phyloP scores from a whole-genome alignment of 106 monocot species.

The Platanthera guangdongensis region DNA sequence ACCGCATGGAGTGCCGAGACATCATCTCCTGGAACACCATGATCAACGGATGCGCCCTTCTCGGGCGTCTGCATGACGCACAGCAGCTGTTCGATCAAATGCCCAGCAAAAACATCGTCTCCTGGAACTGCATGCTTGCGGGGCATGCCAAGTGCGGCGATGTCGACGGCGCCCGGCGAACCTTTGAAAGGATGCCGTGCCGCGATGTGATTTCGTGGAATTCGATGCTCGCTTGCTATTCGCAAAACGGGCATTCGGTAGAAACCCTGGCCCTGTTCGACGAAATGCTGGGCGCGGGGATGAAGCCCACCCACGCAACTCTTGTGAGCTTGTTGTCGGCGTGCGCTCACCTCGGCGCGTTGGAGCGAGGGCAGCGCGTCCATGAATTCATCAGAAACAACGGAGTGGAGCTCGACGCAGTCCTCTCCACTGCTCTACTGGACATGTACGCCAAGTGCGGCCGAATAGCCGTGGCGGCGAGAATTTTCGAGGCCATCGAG shows the following conservation, averaged over 20 bases:
- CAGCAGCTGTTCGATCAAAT: constrained; percentile 34
- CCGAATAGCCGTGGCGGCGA: constrained; percentile 7
- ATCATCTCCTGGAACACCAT: constrained; percentile 46
- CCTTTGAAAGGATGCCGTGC: constrained; percentile 34
- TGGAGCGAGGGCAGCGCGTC: constrained; percentile 19
- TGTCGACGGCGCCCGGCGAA: constrained; percentile 26
- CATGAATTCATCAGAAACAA: constrained; percentile 10
- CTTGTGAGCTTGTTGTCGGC: constrained; percentile 19
- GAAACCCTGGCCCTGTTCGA: constrained; percentile 15
- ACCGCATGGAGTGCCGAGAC: constrained; percentile 29
- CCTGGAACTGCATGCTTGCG: constrained; percentile 53
- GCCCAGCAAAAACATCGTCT: constrained; percentile 10
- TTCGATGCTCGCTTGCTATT: constrained; percentile 20
- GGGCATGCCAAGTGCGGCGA: constrained; percentile 43
- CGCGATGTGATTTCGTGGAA: constrained; percentile 28
- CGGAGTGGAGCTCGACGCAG: constrained; percentile 30
- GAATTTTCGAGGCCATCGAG: constrained; percentile 16
- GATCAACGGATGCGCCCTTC: constrained; percentile 25
- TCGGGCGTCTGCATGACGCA: constrained; percentile 4
- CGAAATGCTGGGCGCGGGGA: background rate
- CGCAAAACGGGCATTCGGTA: background rate
- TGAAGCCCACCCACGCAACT: constrained; percentile 19
- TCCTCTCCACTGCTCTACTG: constrained; percentile 32
- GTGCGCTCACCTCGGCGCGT: constrained; percentile 19
- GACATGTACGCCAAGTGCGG: constrained; percentile 56